These are phyloP conservation scores for Gliomastix tumulicola DNA, from an alignment of 2,329 filamentous ascomycete species.

Conservation along the genomic window DNA sequence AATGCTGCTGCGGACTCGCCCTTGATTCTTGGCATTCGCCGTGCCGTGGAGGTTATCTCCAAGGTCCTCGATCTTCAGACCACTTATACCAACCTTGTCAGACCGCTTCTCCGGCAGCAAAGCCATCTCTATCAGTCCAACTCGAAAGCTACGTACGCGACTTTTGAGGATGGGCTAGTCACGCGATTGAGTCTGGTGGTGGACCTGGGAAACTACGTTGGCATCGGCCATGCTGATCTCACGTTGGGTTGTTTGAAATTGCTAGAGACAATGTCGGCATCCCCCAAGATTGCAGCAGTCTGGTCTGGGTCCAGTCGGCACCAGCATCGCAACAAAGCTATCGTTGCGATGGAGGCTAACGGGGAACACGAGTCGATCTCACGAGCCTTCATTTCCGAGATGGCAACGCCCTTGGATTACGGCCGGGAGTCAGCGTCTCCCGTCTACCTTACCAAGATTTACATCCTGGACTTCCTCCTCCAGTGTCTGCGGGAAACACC, in stretches of 20 bases:
- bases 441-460: constrained; percentile 74
- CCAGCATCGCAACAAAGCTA: constrained; percentile 71
- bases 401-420: constrained; percentile 65
- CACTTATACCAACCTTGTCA: constrained; percentile 85
- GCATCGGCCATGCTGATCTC: constrained; percentile 73
- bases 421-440: constrained; percentile 62
- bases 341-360: constrained; percentile 79
- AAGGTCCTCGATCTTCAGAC: constrained; percentile 80
- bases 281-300: constrained; percentile 68
- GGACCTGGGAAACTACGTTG: constrained; percentile 79
- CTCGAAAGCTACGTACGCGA: constrained; percentile 65
- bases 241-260: constrained; percentile 75
- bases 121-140: constrained; percentile 54
- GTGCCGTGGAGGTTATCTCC: constrained; percentile 77
- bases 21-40: constrained; percentile 69
- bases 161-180: constrained; percentile 86
- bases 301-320: constrained; percentile 55
- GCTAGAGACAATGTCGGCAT: constrained; percentile 79
- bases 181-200: constrained; percentile 74
- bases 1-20: constrained; percentile 71
- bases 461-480: constrained; percentile 79
- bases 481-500: constrained; percentile 70
- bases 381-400: constrained; percentile 61
- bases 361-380: constrained; percentile 76
- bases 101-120: constrained; percentile 67